Evolutionary conservation across 2,329 filamentous ascomycete genomes (phyloP).

Genomic region (Cladosporium sp.): DNA sequence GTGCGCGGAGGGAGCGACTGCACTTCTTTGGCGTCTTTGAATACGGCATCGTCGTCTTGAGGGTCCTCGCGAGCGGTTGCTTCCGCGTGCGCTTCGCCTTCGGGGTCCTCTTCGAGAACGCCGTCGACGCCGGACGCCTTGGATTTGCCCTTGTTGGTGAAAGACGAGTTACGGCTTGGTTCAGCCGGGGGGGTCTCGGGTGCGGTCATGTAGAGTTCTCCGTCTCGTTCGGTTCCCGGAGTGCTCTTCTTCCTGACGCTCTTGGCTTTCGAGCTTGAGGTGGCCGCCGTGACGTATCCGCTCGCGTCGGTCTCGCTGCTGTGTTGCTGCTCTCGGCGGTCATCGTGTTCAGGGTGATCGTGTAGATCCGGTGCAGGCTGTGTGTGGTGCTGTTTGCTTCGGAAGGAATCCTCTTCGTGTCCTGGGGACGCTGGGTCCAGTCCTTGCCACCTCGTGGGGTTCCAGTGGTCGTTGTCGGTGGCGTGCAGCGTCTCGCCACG

Average conservation of each 20-base stretch:
- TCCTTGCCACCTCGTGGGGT: constrained; percentile 11
- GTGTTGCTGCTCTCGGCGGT: constrained; percentile 2
- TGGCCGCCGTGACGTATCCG: constrained; percentile 7
- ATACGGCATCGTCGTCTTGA: neutral
- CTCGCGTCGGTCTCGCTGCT: constrained; percentile 6
- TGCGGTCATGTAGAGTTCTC: constrained; percentile 1
- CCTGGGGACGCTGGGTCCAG: constrained; percentile 4
- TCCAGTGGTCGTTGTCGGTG: constrained; percentile 6
- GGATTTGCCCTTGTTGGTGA: constrained; percentile 1
- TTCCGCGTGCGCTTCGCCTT: constrained; percentile 5
- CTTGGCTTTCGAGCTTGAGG: neutral
- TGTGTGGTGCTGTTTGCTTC: constrained; percentile 16
- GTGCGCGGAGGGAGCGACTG: constrained; percentile 1
- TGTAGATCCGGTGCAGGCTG: constrained; percentile 15
- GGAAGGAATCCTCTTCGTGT: constrained; percentile 14
- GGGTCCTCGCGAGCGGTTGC: neutral
- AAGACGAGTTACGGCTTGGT: neutral
- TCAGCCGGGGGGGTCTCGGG: neutral
- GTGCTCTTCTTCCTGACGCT: neutral
- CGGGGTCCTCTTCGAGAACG: constrained; percentile 7
- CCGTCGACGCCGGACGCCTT: neutral
- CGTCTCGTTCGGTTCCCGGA: neutral
- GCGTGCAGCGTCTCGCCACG: neutral
- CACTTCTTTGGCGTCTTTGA: constrained; percentile 11
- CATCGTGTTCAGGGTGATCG: constrained; percentile 14